Conservation (phyloP, 108 stramenopile species). For the Pseudonitzschia delicatissima region DNA sequence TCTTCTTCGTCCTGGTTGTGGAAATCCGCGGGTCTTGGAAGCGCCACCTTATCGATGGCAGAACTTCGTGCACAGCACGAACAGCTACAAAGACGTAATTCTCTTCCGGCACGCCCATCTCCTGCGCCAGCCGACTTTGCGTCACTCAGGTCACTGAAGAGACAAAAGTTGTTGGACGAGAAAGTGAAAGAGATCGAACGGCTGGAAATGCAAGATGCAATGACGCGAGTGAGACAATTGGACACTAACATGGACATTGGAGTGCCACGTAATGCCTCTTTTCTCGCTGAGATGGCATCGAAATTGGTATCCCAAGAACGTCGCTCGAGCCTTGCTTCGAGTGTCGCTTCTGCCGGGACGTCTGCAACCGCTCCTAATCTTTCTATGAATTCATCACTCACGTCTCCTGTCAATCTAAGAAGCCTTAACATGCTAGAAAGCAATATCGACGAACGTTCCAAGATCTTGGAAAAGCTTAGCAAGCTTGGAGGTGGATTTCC, state of each 20-base stretch:
- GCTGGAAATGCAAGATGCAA: background rate
- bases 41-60: background rate
- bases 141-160: background rate
- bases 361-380: background rate
- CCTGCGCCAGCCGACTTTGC: background rate
- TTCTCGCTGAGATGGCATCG: background rate
- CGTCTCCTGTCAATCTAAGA: background rate
- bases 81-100: background rate
- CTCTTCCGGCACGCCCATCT: background rate
- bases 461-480: background rate
- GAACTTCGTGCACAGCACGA: background rate
- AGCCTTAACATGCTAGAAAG: background rate
- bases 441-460: background rate
- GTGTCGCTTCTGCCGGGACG: background rate
- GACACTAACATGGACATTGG: background rate
- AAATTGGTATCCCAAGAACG: background rate
- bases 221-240: background rate
- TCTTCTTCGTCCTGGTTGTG: background rate
- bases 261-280: background rate
- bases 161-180: background rate
- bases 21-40: background rate
- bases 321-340: conserved; percentile 2
- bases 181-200: background rate
- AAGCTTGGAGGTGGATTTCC: background rate
- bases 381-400: background rate